Conservation (phyloP, 768 basidiomycete genomes). For the Tulasnella sp. region DNA sequence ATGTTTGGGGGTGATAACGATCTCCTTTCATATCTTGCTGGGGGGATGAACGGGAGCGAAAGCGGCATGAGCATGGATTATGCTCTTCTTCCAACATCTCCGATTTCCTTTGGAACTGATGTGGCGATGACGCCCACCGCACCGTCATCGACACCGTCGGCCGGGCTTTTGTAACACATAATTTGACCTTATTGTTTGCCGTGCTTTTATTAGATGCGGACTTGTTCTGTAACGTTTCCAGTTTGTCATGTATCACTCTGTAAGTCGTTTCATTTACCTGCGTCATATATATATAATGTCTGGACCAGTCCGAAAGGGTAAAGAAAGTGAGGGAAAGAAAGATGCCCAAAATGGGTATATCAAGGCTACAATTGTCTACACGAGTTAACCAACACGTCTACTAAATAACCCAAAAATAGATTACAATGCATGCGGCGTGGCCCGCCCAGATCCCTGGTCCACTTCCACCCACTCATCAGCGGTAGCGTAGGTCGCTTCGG, state of each 20-base stretch:
- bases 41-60: not conserved
- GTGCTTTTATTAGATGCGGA: not conserved
- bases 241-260: not conserved
- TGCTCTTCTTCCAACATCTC: conserved; percentile 19
- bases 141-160: not conserved
- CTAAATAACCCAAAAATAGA: conserved; percentile 15
- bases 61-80: not conserved
- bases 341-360: not conserved
- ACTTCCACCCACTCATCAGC: conserved; percentile 27
- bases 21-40: conserved; percentile 18
- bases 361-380: conserved; percentile 13
- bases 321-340: not conserved
- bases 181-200: not conserved
- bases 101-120: not conserved
- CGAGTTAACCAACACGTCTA: not conserved
- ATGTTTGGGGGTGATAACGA: conserved; percentile 24
- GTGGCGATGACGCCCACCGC: conserved; percentile 10
- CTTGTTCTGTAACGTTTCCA: not conserved
- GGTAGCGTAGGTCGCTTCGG: conserved; percentile 9
- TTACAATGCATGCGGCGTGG: conserved; percentile 15
- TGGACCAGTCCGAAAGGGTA: not conserved
- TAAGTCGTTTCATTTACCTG: not conserved
- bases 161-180: not conserved
- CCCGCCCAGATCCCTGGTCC: not conserved
- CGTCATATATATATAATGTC: not conserved